Conservation (phyloP, 225 moss, liverwort and hornwort species). For the Straminergon stramineum region DNA sequence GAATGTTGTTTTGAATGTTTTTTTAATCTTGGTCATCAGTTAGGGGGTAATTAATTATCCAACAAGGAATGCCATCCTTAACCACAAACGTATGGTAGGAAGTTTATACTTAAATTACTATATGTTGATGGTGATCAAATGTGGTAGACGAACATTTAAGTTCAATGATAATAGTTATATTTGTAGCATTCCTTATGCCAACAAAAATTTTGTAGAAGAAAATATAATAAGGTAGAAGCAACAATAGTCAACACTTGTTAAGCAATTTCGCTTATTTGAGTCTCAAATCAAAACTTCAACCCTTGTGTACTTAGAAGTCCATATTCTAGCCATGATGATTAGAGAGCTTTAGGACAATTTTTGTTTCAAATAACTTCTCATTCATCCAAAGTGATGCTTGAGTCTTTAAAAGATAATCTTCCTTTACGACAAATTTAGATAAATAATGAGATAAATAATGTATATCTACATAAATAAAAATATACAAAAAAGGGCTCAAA, state of each 20-base stretch:
- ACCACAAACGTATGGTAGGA: neutral
- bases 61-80: fast-evolving
- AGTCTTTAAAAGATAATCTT: neutral
- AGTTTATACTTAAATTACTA: neutral
- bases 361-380: neutral
- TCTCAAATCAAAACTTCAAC: neutral
- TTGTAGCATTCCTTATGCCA: neutral
- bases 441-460: neutral
- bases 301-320: neutral
- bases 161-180: neutral
- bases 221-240: neutral
- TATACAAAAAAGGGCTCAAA: neutral
- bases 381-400: neutral
- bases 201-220: neutral
- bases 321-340: neutral
- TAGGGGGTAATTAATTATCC: neutral
- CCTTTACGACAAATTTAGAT: neutral
- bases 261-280: neutral
- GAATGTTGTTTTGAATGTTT: neutral
- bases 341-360: neutral
- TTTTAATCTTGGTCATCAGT: neutral
- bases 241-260: neutral
- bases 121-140: neutral
- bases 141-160: neutral
- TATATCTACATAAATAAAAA: too few relatives aligned